phyloP scores from a whole-genome alignment of 345 rosid species.

The Raphanus raphanistrum region DNA sequence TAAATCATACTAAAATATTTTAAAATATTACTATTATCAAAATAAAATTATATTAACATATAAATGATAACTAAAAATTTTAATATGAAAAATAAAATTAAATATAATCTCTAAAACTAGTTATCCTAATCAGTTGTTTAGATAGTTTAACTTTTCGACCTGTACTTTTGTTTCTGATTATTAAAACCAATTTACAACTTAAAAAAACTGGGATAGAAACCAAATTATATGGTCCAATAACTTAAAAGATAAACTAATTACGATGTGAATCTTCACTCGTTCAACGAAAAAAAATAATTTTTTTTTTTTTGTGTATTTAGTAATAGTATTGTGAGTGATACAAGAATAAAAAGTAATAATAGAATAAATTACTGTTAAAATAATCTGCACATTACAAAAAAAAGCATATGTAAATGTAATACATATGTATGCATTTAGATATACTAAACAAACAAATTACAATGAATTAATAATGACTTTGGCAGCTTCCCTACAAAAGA shows the following conservation, averaged over 20 bases:
- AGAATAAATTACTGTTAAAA: background rate
- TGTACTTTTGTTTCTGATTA: background rate
- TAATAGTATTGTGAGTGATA: background rate
- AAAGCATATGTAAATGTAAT: background rate
- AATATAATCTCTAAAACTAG: background rate
- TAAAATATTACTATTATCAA: background rate
- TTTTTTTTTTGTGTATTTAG: background rate
- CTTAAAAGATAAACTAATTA: background rate
- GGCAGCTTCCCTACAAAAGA: slow-evolving; percentile 43
- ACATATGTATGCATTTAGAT: background rate
- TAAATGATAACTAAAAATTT: background rate
- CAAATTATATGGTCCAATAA: background rate
- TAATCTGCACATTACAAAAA: background rate
- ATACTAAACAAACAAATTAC: slow-evolving; percentile 5
- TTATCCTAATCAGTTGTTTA: background rate
- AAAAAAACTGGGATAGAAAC: too few species aligned
- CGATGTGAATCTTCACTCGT: background rate
- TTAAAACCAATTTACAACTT: background rate
- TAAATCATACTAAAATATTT: too few species aligned
- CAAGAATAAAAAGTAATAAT: background rate
- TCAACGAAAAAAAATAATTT: background rate
- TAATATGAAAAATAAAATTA: background rate
- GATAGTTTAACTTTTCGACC: background rate
- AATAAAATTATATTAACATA: background rate
- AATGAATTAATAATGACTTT: slow-evolving; percentile 3